Percentiles rank a stretch among this genome's conserved stretches.
phyloP scores from a whole-genome alignment of 139 green algal species.

The Coelastrella sp. region DNA sequence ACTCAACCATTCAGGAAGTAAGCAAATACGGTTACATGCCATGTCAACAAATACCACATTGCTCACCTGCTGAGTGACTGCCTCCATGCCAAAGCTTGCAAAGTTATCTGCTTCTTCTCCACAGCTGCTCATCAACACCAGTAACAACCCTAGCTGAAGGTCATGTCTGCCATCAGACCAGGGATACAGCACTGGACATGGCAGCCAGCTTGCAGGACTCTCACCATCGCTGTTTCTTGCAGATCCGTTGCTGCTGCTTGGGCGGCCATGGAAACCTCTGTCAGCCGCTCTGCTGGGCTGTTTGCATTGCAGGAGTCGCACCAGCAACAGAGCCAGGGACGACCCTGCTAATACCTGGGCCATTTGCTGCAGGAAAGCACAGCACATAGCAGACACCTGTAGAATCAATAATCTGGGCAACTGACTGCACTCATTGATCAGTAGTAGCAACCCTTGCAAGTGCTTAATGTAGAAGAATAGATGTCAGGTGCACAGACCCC shows the following conservation, averaged over 20 bases:
- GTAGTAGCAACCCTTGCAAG: no score
- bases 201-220: neutral
- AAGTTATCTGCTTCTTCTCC: conserved; percentile 19
- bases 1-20: neutral
- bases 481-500: no score
- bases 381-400: no score
- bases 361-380: conserved; percentile 33
- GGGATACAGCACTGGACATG: conserved; percentile 22
- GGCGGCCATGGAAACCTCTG: conserved; percentile 16
- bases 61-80: conserved; percentile 26
- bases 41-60: neutral
- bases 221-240: neutral
- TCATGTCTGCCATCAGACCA: conserved; percentile 35
- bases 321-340: conserved; percentile 36
- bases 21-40: neutral
- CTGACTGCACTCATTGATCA: no score
- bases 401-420: no score
- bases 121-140: conserved; percentile 43
- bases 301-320: conserved; percentile 41
- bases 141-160: conserved; percentile 41
- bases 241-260: neutral
- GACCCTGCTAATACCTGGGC: conserved; percentile 29
- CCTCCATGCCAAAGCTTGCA: conserved; percentile 26
- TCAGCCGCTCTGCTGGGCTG: conserved; percentile 22
- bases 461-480: no score